A percentile compares a stretch with the other conserved stretches of the same genome.
Conservation (phyloP, 495 filamentous ascomycete genomes). For the Trichoderma orchidacearum region DNA sequence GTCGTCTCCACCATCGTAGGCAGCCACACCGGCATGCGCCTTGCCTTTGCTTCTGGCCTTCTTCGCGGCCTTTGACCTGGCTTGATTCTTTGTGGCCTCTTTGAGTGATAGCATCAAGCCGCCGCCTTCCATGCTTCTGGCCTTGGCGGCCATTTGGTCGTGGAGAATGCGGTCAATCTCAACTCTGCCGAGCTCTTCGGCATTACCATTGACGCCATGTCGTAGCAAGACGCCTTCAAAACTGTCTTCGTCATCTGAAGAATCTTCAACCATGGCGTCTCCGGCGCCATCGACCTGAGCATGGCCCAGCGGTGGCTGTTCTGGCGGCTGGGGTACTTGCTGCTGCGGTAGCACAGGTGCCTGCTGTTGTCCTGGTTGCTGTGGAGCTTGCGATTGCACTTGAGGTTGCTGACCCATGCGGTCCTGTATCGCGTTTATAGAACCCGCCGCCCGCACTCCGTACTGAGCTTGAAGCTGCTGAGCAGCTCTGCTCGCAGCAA, state of each 20-base stretch:
- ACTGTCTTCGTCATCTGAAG: constrained; percentile 33
- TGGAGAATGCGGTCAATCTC: constrained; percentile 49
- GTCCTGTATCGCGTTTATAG: constrained; percentile 41
- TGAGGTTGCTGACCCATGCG: constrained; percentile 23
- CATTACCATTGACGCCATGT: constrained; percentile 17
- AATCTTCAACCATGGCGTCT: constrained; percentile 14
- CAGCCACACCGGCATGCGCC: constrained; percentile 17
- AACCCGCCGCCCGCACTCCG: constrained; percentile 53
- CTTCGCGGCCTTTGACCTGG: constrained; percentile 8
- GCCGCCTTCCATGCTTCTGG: constrained; percentile 60
- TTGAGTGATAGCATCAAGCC: constrained; percentile 65
- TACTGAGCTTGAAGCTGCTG: constrained; percentile 55
- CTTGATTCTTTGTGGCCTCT: constrained; percentile 21
- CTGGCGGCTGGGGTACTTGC: constrained; percentile 29
- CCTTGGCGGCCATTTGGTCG: constrained; percentile 51
- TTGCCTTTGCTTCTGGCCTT: constrained; percentile 5
- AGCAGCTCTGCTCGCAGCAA: constrained; percentile 51
- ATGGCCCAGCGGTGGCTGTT: constrained; percentile 27
- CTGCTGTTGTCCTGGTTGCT: constrained; percentile 19
- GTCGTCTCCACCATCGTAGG: constrained; percentile 46
- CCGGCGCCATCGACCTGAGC: constrained; percentile 64
- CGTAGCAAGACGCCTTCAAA: constrained; percentile 37
- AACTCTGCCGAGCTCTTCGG: constrained; percentile 32
- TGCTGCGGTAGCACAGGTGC: constrained; percentile 26
- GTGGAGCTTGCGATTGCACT: constrained; percentile 7